Percentiles rank a stretch among this genome's conserved stretches.
Conservation (phyloP, 345 rosid species). For the Salix udensis region DNA sequence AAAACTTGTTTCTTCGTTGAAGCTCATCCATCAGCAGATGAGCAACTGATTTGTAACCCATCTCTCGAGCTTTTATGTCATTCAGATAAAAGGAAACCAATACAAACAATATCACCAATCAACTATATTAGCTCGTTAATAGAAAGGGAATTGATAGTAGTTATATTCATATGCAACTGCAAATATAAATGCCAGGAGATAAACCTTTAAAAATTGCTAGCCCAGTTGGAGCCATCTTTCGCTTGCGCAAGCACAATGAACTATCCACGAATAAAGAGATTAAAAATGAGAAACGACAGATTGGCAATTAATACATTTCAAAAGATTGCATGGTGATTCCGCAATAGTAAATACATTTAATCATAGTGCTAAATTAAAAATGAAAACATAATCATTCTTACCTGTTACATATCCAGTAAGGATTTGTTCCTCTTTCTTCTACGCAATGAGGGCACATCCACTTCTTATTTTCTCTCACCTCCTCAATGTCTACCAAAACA, state of each 20-base stretch:
- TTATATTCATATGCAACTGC: background rate
- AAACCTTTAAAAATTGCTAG: slow-evolving; percentile 31
- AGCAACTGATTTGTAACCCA: slow-evolving; percentile 44
- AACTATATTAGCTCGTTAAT: background rate
- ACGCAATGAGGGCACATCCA: slow-evolving; percentile 52
- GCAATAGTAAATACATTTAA: background rate
- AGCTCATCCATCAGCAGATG: slow-evolving; percentile 42
- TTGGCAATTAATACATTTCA: background rate
- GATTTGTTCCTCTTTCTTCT: slow-evolving; percentile 37
- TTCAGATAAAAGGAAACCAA: background rate
- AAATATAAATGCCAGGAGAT: background rate
- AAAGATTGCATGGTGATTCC: background rate
- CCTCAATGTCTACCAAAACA: slow-evolving; percentile 29
- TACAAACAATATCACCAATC: background rate
- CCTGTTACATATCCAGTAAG: slow-evolving; percentile 47
- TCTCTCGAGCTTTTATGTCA: slow-evolving; percentile 24
- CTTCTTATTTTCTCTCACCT: slow-evolving; percentile 33
- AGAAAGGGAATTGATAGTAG: background rate
- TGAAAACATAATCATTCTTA: background rate
- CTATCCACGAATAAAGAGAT: slow-evolving; percentile 5
- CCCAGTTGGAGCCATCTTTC: slow-evolving; percentile 34
- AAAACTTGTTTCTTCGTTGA: slow-evolving; percentile 12
- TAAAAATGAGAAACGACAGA: background rate
- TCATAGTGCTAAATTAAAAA: background rate
- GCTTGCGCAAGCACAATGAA: slow-evolving; percentile 37